phyloP scores from a whole-genome alignment of 441 rosid species.

The Aleurites moluccanus region DNA sequence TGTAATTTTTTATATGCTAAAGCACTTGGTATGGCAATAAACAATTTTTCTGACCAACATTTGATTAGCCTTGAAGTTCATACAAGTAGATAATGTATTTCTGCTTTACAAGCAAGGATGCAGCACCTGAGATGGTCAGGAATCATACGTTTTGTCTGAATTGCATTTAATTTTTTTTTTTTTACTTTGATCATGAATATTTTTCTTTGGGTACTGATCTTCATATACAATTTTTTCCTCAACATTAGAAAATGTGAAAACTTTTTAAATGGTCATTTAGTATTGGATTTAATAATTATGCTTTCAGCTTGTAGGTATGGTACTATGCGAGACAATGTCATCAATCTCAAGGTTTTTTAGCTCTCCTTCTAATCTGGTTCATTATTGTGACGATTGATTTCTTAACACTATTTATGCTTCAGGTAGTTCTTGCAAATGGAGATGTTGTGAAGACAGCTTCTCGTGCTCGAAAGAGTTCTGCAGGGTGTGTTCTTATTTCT shows the following conservation, averaged over 20 bases:
- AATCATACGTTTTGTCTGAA: neutral
- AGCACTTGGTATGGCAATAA: neutral
- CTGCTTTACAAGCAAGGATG: neutral
- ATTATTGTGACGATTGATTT: slow-evolving; percentile 20
- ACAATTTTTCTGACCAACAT: neutral
- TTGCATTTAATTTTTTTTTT: neutral
- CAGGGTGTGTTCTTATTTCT: slow-evolving; percentile 62
- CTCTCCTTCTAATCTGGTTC: slow-evolving; percentile 24
- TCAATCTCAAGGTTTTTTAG: slow-evolving; percentile 77
- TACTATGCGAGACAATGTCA: slow-evolving; percentile 96
- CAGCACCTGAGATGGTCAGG: neutral
- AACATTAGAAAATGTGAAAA: neutral
- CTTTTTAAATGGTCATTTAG: slow-evolving; percentile 2
- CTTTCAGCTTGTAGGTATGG: slow-evolving; percentile 86
- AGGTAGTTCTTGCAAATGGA: slow-evolving; percentile 94
- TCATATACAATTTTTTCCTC: neutral
- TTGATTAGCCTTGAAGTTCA: neutral
- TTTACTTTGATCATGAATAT: neutral
- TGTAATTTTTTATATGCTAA: neutral
- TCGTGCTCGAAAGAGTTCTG: slow-evolving; percentile 97
- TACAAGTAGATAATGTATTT: neutral
- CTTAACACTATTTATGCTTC: slow-evolving; percentile 32
- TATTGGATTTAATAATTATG: slow-evolving; percentile 40
- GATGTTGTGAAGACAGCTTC: slow-evolving; percentile 95
- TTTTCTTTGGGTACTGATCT: neutral